Evolutionary conservation across 768 basidiomycete genomes (phyloP).

Genomic region (Boletus barrowsii): DNA sequence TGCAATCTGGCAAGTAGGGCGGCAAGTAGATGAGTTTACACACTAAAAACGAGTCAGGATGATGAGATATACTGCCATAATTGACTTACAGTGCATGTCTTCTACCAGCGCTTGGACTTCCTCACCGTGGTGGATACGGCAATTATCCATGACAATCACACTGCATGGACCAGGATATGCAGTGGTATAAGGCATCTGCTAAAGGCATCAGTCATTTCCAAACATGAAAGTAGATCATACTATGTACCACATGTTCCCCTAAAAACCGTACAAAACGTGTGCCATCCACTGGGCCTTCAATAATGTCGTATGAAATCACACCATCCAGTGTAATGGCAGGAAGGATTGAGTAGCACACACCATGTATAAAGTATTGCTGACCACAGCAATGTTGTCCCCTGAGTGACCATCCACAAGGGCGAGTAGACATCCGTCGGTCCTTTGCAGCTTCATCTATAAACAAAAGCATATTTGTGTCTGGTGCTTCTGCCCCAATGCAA

Average conservation of each 20-base stretch:
- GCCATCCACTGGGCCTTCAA: conserved; percentile 14
- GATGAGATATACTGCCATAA: too few species aligned
- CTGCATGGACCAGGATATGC: background rate
- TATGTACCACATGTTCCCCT: conserved; percentile 1
- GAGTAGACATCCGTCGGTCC: background rate
- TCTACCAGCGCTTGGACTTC: conserved; percentile 8
- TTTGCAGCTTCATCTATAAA: conserved; percentile 21
- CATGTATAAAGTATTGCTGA: conserved; percentile 8
- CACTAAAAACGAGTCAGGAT: background rate
- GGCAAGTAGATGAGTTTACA: conserved; percentile 29
- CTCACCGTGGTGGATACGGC: conserved; percentile 14
- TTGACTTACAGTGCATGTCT: conserved; percentile 16
- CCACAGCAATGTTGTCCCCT: background rate
- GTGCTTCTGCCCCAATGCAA: conserved; percentile 5
- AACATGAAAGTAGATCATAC: background rate
- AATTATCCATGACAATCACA: conserved; percentile 26
- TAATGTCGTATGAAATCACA: conserved; percentile 10
- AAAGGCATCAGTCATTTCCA: background rate
- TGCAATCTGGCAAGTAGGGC: conserved; percentile 14
- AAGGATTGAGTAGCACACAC: conserved; percentile 11
- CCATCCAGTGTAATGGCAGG: conserved; percentile 16
- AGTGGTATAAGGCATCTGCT: conserved; percentile 2
- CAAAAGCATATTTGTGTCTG: conserved; percentile 18
- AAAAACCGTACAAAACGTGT: conserved; percentile 9
- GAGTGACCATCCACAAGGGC: background rate